Conservation (phyloP, 2,329 filamentous ascomycete species). For the Orbilia quercus region DNA sequence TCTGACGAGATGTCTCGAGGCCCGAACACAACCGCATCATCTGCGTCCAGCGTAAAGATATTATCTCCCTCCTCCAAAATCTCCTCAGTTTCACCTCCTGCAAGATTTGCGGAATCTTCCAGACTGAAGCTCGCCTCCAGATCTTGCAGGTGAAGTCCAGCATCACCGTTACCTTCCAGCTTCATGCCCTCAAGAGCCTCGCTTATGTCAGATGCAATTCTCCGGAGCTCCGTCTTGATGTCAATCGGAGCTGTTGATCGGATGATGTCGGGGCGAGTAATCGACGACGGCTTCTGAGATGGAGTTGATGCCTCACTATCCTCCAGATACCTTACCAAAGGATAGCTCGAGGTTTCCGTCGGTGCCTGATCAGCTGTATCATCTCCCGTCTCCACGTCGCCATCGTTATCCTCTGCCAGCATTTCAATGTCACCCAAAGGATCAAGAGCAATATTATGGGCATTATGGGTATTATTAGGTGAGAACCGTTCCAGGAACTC, state of each 20-base stretch:
- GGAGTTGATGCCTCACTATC: conserved; percentile 17
- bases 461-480: too few relatives aligned
- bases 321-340: conserved; percentile 38
- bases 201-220: conserved; percentile 45
- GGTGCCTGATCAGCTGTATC: conserved; percentile 4
- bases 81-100: conserved; percentile 35
- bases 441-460: conserved; percentile 20
- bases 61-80: conserved; percentile 19
- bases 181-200: conserved; percentile 37
- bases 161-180: conserved; percentile 12
- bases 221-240: conserved; percentile 52
- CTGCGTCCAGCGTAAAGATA: conserved; percentile 40
- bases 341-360: conserved; percentile 23
- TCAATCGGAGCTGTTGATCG: conserved; percentile 45
- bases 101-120: conserved; percentile 24
- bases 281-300: conserved; percentile 37
- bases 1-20: conserved; percentile 45
- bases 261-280: conserved; percentile 40
- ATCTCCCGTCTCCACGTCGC: background rate
- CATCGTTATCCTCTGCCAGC: conserved; percentile 12
- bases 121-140: conserved; percentile 35
- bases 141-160: conserved; percentile 21
- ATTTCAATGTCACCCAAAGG: conserved; percentile 40
- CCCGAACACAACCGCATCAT: conserved; percentile 32
- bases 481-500: conserved; percentile 26